Evolutionary conservation across 192 early-diverging fungal species (phyloP), one percentile per base, ranked within the genome.

Genomic region (Linnemannia schmuckeri): DNA sequence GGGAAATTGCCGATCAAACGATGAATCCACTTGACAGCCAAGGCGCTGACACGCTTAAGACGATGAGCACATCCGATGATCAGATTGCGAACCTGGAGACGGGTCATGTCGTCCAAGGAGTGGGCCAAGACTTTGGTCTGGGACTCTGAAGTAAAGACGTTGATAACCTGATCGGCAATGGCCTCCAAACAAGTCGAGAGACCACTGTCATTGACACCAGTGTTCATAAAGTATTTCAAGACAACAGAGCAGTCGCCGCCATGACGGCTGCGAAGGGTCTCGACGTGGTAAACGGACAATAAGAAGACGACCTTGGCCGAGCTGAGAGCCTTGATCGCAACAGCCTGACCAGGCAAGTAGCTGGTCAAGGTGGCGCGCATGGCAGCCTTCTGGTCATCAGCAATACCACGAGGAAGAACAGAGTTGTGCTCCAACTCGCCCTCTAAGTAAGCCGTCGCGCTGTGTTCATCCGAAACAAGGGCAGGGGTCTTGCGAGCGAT

Each of bases 401-500:
- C 38, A 54, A 83, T 72, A 1, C 83, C 79, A 15, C 83, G 74
- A 8, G 93, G 91, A 30, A 98, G 87, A 9, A 98, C 93, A 18
- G 97, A 97, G 82, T 97, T 96, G 80, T 94, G 93, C 72, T 95
- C 93, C n/a, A 99, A 88, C 85, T 98, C 97, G 13, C 93, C 95
- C 69, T 97, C 97, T 61, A 99, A 82, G 72, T 95, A 96, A 61
- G 94, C 94, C 38, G 90, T 91, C 1, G 93, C 87, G 27, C 90
- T 71, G 18, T 79, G 75, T n/a, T 80, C 91, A 57, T 93, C 93
- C 55, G 95, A 93, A 13, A 97, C 92, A 55, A 99, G 90, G 0
- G 95, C 90, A 1, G 98, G 98, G 12, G 98, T 96, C 61, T 95
- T 96, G 71, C 90, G 89, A 8, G 98, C 97, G 84, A 99, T 94